A percentile compares a stretch with the other conserved stretches of the same genome.
phyloP scores from a whole-genome alignment of 2,329 filamentous ascomycete genomes.

The Trichophaea hybrida region DNA sequence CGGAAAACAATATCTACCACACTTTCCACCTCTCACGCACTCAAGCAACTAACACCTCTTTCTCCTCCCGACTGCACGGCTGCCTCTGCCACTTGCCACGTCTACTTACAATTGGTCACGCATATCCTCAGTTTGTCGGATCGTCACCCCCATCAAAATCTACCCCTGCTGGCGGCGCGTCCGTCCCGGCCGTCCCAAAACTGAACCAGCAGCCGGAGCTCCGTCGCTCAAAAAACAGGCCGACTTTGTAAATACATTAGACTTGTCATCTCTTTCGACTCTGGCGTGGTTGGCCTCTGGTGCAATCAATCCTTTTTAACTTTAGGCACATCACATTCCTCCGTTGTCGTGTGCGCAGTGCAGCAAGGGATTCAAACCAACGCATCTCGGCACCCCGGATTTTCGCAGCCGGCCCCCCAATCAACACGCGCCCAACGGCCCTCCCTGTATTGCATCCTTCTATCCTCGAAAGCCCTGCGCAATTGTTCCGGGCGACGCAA shows the following conservation, averaged over 20 bases:
- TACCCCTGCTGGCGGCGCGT: not conserved
- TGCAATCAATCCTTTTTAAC: not conserved
- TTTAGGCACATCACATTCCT: not conserved
- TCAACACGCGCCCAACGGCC: not conserved
- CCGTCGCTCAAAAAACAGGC: not conserved
- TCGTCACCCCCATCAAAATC: not conserved
- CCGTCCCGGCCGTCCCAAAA: too few species aligned
- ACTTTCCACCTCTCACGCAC: too few species aligned
- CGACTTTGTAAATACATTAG: not conserved
- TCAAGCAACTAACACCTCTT: too few species aligned
- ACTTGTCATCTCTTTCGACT: not conserved
- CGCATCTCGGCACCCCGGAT: slow-evolving; percentile 6
- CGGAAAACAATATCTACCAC: too few species aligned
- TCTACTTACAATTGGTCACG: not conserved
- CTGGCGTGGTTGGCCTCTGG: not conserved
- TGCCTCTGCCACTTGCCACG: too few species aligned
- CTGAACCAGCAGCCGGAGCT: not conserved
- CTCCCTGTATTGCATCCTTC: too few species aligned
- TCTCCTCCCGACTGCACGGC: too few species aligned
- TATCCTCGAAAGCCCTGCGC: too few species aligned
- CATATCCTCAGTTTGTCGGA: not conserved
- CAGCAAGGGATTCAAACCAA: slow-evolving; percentile 7
- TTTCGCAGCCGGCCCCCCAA: not conserved
- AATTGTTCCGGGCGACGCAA: too few species aligned
- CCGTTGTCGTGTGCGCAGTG: slow-evolving; percentile 3